Evolutionary conservation across 164 flowering plant species (phyloP).

Genomic region (Aristolochia californica): DNA sequence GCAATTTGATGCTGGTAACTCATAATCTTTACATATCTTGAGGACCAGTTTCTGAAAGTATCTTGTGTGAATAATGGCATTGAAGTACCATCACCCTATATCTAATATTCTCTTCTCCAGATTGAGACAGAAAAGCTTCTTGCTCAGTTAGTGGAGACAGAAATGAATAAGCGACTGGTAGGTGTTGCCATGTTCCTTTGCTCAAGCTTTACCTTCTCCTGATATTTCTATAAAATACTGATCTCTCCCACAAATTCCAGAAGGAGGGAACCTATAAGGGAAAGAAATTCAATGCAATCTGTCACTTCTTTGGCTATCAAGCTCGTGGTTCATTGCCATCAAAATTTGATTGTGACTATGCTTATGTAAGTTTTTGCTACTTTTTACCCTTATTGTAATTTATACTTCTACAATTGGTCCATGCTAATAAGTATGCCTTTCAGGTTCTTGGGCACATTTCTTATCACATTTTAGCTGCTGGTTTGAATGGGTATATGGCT

Average conservation of each 20-base stretch:
- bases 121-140: constrained; percentile 97
- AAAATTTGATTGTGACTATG: constrained; percentile 97
- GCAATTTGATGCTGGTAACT: too few species aligned
- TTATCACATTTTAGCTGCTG: constrained; percentile 94
- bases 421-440: constrained; percentile 1
- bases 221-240: neutral
- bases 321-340: constrained; percentile 97
- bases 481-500: constrained; percentile 96
- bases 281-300: constrained; percentile 95
- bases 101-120: constrained; percentile 24
- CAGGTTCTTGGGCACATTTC: constrained; percentile 95
- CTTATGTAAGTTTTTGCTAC: constrained; percentile 50
- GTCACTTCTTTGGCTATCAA: constrained; percentile 98
- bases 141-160: constrained; percentile 90
- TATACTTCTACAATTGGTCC: neutral
- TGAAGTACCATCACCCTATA: too few species aligned
- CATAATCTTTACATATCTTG: too few species aligned
- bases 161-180: constrained; percentile 85
- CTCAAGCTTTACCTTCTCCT: too few species aligned
- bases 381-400: neutral
- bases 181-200: constrained; percentile 5
- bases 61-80: too few species aligned
- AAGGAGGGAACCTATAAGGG: constrained; percentile 98
- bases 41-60: too few species aligned
- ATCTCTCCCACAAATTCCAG: constrained; percentile 27